Evolutionary conservation across 306 rosid species (phyloP), one percentile per base, ranked within the genome.

Genomic region (Astragalus glycyphyllos): DNA sequence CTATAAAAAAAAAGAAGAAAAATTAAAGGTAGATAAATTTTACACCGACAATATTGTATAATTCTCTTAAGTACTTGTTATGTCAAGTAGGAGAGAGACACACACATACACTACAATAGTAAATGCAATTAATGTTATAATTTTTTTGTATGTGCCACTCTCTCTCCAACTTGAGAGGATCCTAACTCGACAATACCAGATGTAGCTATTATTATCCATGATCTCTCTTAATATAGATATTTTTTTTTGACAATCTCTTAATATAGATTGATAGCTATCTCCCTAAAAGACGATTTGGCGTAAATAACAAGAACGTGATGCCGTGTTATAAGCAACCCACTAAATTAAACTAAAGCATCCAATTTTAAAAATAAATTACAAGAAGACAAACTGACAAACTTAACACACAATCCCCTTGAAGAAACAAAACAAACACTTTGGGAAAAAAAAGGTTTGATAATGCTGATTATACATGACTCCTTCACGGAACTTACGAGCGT

Each of bases 301-400:
- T 50, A 73, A 61, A 62, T 49, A 62, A 61, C 71, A 62, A 73
- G 64, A 73, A 35, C 53, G 16, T 11, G 12, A 37, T 72, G 61
- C 61, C 53, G 77, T 72, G 69, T 46, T 34, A 60, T 20, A 17
- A 35, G 17, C 50, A 50, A 38, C 11, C 13, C 32, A 12, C 69
- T 2, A 48, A 60, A 47, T 50, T 41, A 62, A 29, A 49, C n/a
- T 37, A 73, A 40, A 38, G 6, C 10, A 54, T 41, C 11, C 47
- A 3, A 29, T 51, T 32, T 44, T 0, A 61, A n/a, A 73, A 40
- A 61, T 7, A 41, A 13, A 53, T 15, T 12, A 11, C 47, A 65
- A 42, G 7, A 44, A 53, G 72, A 74, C 65, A 73, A 62, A 45
- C 23, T 20, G 37, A 63, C 48, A 70, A 56, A 14, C 1, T 38